Conservation (phyloP, 208 protist species). For the Angomonas deanei region DNA sequence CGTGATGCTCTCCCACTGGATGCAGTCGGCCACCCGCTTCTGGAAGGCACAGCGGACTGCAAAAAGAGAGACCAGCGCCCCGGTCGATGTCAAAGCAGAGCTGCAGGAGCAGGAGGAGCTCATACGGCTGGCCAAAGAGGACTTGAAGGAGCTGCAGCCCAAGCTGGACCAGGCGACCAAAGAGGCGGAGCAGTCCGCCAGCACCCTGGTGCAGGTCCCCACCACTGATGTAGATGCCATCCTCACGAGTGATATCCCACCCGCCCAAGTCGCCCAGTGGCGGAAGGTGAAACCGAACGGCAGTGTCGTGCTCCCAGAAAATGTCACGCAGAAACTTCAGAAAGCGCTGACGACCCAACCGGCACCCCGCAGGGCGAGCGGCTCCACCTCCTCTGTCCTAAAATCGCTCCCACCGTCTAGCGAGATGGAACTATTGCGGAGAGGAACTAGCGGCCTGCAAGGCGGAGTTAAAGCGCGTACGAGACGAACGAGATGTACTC, state of each 20-base stretch:
- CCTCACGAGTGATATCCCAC: neutral
- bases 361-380: neutral
- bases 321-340: neutral
- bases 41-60: neutral
- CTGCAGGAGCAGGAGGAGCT: neutral
- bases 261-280: neutral
- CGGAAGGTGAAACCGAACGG: neutral
- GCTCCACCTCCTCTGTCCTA: neutral
- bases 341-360: neutral
- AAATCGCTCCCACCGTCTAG: neutral
- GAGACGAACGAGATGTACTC: conserved; percentile 25
- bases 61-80: neutral
- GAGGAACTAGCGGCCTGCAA: neutral
- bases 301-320: neutral
- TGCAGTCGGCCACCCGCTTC: neutral
- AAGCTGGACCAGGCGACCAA: neutral
- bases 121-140: neutral
- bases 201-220: neutral
- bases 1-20: neutral
- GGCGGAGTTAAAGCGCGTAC: conserved; percentile 34
- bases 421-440: neutral
- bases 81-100: neutral
- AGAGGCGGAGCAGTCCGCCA: neutral
- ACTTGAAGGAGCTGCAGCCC: neutral
- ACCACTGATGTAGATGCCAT: neutral